A percentile compares a stretch with the other conserved stretches of the same genome.
Conservation (phyloP, 176 grass and related monocot species). For the Oropetium thomaeum region DNA sequence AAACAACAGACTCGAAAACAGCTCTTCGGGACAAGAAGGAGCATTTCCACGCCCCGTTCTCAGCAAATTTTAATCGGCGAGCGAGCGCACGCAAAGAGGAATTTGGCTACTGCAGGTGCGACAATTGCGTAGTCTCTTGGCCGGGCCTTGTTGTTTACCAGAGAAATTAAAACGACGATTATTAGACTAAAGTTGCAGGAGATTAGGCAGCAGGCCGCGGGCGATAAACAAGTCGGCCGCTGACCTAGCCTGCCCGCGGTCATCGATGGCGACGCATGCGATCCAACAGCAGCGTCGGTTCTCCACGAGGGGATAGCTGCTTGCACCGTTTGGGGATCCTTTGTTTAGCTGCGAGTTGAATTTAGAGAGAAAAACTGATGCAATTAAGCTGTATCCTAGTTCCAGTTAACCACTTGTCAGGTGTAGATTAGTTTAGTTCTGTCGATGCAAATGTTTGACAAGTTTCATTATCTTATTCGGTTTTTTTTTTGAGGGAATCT, state of each 20-base stretch:
- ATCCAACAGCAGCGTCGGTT: conserved; percentile 36
- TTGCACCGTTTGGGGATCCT: conserved; percentile 34
- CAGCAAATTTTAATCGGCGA: not conserved
- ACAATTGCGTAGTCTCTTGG: not conserved
- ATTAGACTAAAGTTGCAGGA: conserved; percentile 8
- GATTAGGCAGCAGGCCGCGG: not conserved
- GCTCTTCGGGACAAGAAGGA: conserved; percentile 7
- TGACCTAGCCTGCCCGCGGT: conserved; percentile 17
- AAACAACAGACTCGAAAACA: not conserved
- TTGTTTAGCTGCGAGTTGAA: not conserved
- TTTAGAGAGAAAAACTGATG: not conserved
- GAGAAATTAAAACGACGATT: not conserved
- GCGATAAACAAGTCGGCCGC: conserved; percentile 21
- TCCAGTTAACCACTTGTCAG: not conserved
- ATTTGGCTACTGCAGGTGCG: conserved; percentile 43
- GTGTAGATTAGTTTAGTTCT: not conserved
- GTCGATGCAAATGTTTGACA: conserved; percentile 7
- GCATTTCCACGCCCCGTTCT: not conserved
- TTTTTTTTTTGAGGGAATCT: no score
- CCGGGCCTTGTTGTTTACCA: not conserved
- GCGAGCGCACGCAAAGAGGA: conserved; percentile 30
- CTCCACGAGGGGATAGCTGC: conserved; percentile 34
- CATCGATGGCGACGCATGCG: conserved; percentile 6
- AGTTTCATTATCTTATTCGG: not conserved
- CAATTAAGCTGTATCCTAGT: not conserved